These are phyloP conservation scores for Cymbidium sinense DNA, from an alignment of 106 monocot genomes.

Conservation along the genomic window DNA sequence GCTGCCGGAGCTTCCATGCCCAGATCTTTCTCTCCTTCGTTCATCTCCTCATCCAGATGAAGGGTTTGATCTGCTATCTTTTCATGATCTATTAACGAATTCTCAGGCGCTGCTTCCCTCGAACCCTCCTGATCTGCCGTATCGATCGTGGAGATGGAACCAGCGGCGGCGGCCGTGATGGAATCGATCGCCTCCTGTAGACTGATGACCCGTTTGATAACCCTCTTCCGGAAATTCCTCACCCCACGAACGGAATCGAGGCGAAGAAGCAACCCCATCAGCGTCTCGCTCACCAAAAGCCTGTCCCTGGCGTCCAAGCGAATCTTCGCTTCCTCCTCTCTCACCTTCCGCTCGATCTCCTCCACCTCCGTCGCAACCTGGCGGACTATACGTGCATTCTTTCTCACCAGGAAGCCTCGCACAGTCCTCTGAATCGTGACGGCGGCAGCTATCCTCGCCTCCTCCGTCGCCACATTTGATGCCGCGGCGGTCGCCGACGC, in stretches of 20 bases:
- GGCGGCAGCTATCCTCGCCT: slow-evolving; percentile 19
- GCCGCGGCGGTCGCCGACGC: neutral
- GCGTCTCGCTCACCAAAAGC: slow-evolving; percentile 39
- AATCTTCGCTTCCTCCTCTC: slow-evolving; percentile 27
- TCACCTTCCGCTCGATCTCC: slow-evolving; percentile 26
- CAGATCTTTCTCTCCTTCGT: neutral
- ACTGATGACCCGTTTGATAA: slow-evolving; percentile 32
- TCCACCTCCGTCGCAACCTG: slow-evolving; percentile 26
- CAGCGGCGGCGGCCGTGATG: neutral
- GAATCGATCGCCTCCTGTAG: slow-evolving; percentile 47
- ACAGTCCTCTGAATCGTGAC: slow-evolving; percentile 48
- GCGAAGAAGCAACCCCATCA: slow-evolving; percentile 44
- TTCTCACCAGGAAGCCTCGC: slow-evolving; percentile 61
- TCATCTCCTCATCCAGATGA: neutral
- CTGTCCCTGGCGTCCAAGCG: slow-evolving; percentile 30
- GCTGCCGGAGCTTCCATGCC: neutral
- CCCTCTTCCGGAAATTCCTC: slow-evolving; percentile 45
- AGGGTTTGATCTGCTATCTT: neutral
- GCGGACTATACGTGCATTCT: slow-evolving; percentile 21
- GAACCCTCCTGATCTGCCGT: no score
- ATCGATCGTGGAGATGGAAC: no score
- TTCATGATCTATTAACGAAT: neutral
- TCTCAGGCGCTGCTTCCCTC: neutral
- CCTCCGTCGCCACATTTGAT: neutral
- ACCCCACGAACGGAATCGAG: slow-evolving; percentile 49